Evolutionary conservation across 257 asterid genomes (phyloP).

Genomic region (Nicotiana undulata): DNA sequence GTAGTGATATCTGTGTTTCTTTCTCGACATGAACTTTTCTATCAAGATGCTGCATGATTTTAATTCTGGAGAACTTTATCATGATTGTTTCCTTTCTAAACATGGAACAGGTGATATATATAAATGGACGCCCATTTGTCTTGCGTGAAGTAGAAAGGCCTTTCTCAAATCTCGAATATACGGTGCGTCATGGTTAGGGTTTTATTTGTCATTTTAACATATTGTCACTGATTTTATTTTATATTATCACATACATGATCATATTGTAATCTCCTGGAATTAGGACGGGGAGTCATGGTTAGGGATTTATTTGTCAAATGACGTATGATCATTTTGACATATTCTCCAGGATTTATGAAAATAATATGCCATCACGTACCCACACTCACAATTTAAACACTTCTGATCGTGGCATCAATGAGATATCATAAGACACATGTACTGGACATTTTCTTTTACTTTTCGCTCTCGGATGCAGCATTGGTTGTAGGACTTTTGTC

Average conservation of each 20-base stretch:
- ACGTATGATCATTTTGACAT: too few relatives aligned
- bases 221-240: background rate
- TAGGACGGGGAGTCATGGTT: too few relatives aligned
- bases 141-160: slow-evolving; percentile 97
- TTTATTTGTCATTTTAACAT: background rate
- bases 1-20: background rate
- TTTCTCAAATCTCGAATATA: slow-evolving; percentile 91
- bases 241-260: background rate
- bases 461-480: background rate
- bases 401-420: background rate
- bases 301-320: too few relatives aligned
- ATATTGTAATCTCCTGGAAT: too few relatives aligned
- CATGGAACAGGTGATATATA: slow-evolving; percentile 73
- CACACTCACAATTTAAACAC: background rate
- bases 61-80: background rate
- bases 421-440: background rate
- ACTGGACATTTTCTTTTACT: background rate
- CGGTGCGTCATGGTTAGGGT: slow-evolving; percentile 47
- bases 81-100: slow-evolving; percentile 4
- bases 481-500: slow-evolving; percentile 2
- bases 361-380: background rate
- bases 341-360: background rate
- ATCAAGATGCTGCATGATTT: background rate
- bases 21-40: background rate
- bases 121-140: slow-evolving; percentile 94